A percentile compares a stretch with the other conserved stretches of the same genome.
Evolutionary conservation across 306 rosid species (phyloP).

Genomic region (Cicer arietinum): DNA sequence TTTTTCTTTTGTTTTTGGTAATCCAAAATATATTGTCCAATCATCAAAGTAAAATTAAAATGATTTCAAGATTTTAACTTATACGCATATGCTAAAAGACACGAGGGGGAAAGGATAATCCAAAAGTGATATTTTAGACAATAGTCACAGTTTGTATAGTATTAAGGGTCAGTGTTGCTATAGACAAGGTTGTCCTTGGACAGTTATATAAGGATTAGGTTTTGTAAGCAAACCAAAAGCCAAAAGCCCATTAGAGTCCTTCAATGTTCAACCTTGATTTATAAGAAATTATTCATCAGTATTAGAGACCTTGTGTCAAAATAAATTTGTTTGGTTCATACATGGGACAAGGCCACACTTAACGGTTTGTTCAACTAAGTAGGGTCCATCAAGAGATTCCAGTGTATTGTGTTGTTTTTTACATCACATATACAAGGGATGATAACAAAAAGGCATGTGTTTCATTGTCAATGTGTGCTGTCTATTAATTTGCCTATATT

Average conservation of each 20-base stretch:
- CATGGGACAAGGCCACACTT: constrained; percentile 43
- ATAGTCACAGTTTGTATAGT: constrained; percentile 6
- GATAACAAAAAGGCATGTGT: constrained; percentile 13
- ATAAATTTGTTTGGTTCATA: constrained; percentile 46
- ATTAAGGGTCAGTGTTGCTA: constrained; percentile 28
- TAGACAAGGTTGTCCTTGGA: constrained; percentile 47
- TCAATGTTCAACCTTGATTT: constrained; percentile 47
- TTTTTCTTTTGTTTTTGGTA: not conserved
- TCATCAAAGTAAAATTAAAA: constrained; percentile 19
- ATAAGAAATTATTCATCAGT: constrained; percentile 15
- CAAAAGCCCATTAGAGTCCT: constrained; percentile 49
- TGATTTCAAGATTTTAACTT: constrained; percentile 19
- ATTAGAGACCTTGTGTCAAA: constrained; percentile 41
- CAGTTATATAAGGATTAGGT: constrained; percentile 37
- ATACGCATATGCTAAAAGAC: constrained; percentile 21
- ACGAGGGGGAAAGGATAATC: not conserved
- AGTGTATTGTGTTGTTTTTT: not conserved
- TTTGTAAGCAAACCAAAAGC: constrained; percentile 44
- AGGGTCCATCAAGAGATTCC: constrained; percentile 21
- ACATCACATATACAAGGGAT: not conserved
- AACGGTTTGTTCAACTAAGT: constrained; percentile 27
- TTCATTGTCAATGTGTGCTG: constrained; percentile 20
- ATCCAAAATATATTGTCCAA: constrained; percentile 24
- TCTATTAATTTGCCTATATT: not conserved
- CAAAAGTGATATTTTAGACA: constrained; percentile 35